Conservation (phyloP, 352 stramenopile genomes). For the Phytopythium vexans region DNA sequence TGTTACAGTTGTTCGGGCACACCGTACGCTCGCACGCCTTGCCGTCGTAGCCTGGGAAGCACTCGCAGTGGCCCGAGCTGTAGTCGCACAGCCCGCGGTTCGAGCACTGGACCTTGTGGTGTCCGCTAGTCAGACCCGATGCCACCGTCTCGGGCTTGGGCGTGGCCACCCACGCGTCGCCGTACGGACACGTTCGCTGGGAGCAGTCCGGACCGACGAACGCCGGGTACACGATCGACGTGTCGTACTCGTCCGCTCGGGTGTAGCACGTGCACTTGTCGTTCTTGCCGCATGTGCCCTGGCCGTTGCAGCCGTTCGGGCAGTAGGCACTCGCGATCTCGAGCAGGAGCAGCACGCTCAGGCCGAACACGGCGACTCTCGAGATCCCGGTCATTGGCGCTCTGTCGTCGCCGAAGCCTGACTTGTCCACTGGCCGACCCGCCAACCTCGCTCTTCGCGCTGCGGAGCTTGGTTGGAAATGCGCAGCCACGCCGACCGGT, state of each 20-base stretch:
- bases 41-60: constrained; percentile 88
- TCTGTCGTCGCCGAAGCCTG: not conserved
- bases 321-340: constrained; percentile 54
- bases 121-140: constrained; percentile 20
- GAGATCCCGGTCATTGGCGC: constrained; percentile 37
- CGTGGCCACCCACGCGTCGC: constrained; percentile 59
- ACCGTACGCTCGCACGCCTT: constrained; percentile 90
- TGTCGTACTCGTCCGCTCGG: constrained; percentile 48
- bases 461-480: not conserved
- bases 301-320: constrained; percentile 82
- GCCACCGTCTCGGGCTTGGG: constrained; percentile 52
- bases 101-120: constrained; percentile 90
- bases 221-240: constrained; percentile 33
- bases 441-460: not conserved
- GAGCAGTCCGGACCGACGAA: constrained; percentile 80
- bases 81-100: constrained; percentile 93
- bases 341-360: constrained; percentile 27
- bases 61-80: constrained; percentile 86
- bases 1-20: constrained; percentile 95
- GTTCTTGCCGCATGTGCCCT: constrained; percentile 84
- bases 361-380: constrained; percentile 34
- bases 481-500: too few species aligned
- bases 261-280: constrained; percentile 93
- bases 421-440: too few species aligned
- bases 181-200: constrained; percentile 70